These are phyloP conservation scores for Dryadomyces quercivorus DNA, from an alignment of 2,329 filamentous ascomycete species.

Conservation along the genomic window DNA sequence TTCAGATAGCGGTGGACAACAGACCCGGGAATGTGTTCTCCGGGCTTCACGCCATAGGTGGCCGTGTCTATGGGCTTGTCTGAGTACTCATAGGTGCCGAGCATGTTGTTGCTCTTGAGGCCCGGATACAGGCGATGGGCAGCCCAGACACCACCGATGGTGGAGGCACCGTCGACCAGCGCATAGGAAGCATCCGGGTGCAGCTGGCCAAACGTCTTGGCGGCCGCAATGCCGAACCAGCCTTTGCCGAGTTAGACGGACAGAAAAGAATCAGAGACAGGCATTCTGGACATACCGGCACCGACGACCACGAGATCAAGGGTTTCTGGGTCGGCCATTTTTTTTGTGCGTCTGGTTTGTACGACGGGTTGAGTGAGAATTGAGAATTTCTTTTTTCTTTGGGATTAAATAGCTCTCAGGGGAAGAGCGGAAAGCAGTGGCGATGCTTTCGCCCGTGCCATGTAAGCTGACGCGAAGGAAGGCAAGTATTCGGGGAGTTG, in stretches of 20 bases:
- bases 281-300: constrained; percentile 33
- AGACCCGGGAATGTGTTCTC: constrained; percentile 34
- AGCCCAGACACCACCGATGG: constrained; percentile 59
- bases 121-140: constrained; percentile 54
- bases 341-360: not conserved
- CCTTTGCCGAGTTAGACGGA: constrained; percentile 8
- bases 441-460: too few relatives aligned
- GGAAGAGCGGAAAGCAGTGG: too few relatives aligned
- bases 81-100: constrained; percentile 60
- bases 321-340: constrained; percentile 23
- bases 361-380: not conserved
- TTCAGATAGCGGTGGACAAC: constrained; percentile 35
- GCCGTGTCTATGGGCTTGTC: constrained; percentile 58
- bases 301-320: constrained; percentile 37
- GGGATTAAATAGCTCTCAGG: not conserved
- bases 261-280: too few relatives aligned
- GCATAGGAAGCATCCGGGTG: constrained; percentile 43
- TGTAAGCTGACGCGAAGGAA: too few relatives aligned
- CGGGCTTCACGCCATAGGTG: constrained; percentile 32
- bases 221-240: constrained; percentile 39
- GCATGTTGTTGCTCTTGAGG: constrained; percentile 62
- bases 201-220: constrained; percentile 48
- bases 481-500: too few relatives aligned
- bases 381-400: too few relatives aligned
- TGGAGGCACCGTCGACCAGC: constrained; percentile 43